phyloP scores from a whole-genome alignment of 2,329 filamentous ascomycete species.

The Penicillium occitanis region DNA sequence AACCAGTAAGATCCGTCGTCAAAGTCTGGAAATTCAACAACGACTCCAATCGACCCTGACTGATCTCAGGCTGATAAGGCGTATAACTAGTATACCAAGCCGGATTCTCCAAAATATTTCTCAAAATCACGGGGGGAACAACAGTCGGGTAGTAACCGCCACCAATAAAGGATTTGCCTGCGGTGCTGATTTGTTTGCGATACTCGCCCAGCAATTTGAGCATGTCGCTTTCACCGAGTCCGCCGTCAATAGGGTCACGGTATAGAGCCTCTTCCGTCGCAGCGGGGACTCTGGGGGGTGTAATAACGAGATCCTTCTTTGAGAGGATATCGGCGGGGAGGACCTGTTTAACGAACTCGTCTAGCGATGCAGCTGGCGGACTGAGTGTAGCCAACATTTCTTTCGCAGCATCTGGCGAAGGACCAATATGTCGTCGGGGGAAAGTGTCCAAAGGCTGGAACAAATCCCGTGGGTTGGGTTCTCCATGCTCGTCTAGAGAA shows the following conservation, averaged over 20 bases:
- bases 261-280: slow-evolving; percentile 38
- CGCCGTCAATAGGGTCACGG: slow-evolving; percentile 40
- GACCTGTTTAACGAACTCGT: slow-evolving; percentile 82
- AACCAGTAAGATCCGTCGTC: slow-evolving; percentile 80
- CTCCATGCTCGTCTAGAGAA: slow-evolving; percentile 82
- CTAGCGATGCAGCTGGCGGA: slow-evolving; percentile 69
- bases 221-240: slow-evolving; percentile 50
- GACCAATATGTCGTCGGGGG: slow-evolving; percentile 81
- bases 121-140: slow-evolving; percentile 84
- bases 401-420: slow-evolving; percentile 65
- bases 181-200: slow-evolving; percentile 59
- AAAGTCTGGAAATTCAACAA: slow-evolving; percentile 95
- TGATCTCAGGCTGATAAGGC: slow-evolving; percentile 96
- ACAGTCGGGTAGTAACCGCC: slow-evolving; percentile 85
- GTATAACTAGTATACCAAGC: slow-evolving; percentile 99
- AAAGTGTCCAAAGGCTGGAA: slow-evolving; percentile 61
- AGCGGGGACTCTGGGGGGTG: slow-evolving; percentile 42
- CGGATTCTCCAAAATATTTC: slow-evolving; percentile 88
- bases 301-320: slow-evolving; percentile 60
- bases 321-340: slow-evolving; percentile 77
- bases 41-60: slow-evolving; percentile 88
- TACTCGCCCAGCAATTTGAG: slow-evolving; percentile 43
- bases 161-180: slow-evolving; percentile 70
- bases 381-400: slow-evolving; percentile 79
- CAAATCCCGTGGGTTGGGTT: slow-evolving; percentile 39